phyloP scores from a whole-genome alignment of 108 stramenopile species.

The Skeletonema marinoi region DNA sequence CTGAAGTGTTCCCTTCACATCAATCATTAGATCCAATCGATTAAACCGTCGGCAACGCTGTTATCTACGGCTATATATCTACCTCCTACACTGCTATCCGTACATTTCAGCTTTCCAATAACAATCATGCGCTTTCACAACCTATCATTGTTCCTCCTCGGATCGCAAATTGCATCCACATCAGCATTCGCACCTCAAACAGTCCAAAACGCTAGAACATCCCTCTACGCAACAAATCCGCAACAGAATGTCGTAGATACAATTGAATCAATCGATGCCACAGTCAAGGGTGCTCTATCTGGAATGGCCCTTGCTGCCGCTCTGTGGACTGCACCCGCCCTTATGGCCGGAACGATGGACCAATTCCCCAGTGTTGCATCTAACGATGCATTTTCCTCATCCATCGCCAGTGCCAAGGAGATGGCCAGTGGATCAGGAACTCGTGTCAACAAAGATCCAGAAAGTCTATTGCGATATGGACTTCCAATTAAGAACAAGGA shows the following conservation, averaged over 20 bases:
- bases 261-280: slow-evolving; percentile 27
- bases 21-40: too few relatives aligned
- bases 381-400: slow-evolving; percentile 17
- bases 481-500: slow-evolving; percentile 90
- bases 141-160: not conserved
- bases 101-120: not conserved
- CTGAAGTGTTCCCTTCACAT: too few relatives aligned
- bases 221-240: slow-evolving; percentile 10
- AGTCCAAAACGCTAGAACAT: not conserved
- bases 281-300: slow-evolving; percentile 34
- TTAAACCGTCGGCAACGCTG: too few relatives aligned
- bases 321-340: slow-evolving; percentile 51
- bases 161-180: slow-evolving; percentile 2
- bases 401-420: slow-evolving; percentile 76
- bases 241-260: slow-evolving; percentile 18
- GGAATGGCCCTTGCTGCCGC: slow-evolving; percentile 34
- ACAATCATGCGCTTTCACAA: not conserved
- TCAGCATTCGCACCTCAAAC: slow-evolving; percentile 6
- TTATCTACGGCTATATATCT: too few relatives aligned
- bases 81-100: too few relatives aligned
- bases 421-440: slow-evolving; percentile 86
- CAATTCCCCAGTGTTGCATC: slow-evolving; percentile 1
- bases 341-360: slow-evolving; percentile 21
- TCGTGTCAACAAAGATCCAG: slow-evolving; percentile 93
- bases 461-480: slow-evolving; percentile 86